Conservation (phyloP, 2,329 filamentous ascomycete genomes). For the Microdochium paspali region DNA sequence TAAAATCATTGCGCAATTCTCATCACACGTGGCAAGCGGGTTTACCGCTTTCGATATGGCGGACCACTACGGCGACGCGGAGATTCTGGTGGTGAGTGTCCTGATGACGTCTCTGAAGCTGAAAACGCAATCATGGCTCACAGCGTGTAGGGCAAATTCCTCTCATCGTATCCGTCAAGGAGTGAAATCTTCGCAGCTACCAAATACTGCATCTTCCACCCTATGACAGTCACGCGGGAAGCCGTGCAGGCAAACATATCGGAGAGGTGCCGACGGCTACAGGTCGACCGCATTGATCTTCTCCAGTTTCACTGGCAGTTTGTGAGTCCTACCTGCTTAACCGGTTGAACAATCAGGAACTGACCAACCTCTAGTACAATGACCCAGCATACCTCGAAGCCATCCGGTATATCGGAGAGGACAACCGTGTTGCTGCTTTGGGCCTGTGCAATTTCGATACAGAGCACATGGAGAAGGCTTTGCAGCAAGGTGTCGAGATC, state of each 20-base stretch:
- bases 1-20: conserved; percentile 15
- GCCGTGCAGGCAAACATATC: conserved; percentile 17
- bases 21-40: conserved; percentile 12
- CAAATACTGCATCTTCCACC: conserved; percentile 24
- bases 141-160: conserved; percentile 1
- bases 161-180: neutral
- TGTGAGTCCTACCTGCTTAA: no score
- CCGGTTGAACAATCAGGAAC: no score
- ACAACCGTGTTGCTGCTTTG: conserved; percentile 17
- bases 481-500: conserved; percentile 19
- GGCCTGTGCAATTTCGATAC: conserved; percentile 25
- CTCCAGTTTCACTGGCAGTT: conserved; percentile 26
- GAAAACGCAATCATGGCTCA: neutral
- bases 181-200: conserved; percentile 19
- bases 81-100: neutral
- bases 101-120: neutral
- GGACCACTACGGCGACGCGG: conserved; percentile 19
- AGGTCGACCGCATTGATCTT: conserved; percentile 19
- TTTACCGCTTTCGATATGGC: conserved; percentile 23
- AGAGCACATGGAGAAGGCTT: conserved; percentile 17
- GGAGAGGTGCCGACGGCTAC: conserved; percentile 20
- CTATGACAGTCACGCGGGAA: conserved; percentile 13
- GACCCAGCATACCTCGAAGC: conserved; percentile 23
- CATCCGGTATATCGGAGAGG: conserved; percentile 17
- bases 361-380: conserved; percentile 15